These are phyloP conservation scores for Yamadazyma dushanensis DNA, from an alignment of 1,139 yeast genomes.

Conservation along the genomic window DNA sequence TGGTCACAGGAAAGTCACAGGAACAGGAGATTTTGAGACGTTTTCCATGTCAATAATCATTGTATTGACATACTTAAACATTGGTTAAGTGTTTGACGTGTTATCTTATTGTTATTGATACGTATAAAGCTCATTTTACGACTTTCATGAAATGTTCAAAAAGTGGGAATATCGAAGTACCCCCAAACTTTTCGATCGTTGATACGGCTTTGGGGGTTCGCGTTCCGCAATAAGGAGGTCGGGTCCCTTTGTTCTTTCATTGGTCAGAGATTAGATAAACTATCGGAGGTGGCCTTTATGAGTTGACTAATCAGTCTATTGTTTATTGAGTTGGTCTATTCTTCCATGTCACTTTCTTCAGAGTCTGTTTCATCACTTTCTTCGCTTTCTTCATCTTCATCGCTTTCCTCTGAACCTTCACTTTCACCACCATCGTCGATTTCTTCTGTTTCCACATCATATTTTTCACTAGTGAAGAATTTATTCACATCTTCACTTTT, in stretches of 20 bases:
- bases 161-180: neutral
- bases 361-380: slow-evolving; percentile 19
- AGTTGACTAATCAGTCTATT: neutral
- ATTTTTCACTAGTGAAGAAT: slow-evolving; percentile 58
- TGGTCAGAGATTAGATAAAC: neutral
- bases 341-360: neutral
- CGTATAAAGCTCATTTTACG: too few relatives aligned
- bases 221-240: neutral
- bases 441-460: slow-evolving; percentile 58
- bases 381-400: slow-evolving; percentile 21
- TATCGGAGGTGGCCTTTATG: neutral
- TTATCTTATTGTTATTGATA: too few relatives aligned
- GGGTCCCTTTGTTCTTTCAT: neutral
- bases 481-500: slow-evolving; percentile 49
- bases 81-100: too few relatives aligned
- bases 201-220: neutral
- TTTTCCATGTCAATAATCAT: too few relatives aligned
- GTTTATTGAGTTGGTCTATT: neutral
- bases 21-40: slow-evolving; percentile 7
- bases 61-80: too few relatives aligned
- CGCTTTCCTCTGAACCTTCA: slow-evolving; percentile 48
- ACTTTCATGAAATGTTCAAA: neutral
- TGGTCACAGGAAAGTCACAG: slow-evolving; percentile 14
- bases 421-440: slow-evolving; percentile 26
- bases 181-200: neutral